A percentile compares a stretch with the other conserved stretches of the same genome.
phyloP scores from a whole-genome alignment of 306 rosid genomes.

The Vigna trinervia region DNA sequence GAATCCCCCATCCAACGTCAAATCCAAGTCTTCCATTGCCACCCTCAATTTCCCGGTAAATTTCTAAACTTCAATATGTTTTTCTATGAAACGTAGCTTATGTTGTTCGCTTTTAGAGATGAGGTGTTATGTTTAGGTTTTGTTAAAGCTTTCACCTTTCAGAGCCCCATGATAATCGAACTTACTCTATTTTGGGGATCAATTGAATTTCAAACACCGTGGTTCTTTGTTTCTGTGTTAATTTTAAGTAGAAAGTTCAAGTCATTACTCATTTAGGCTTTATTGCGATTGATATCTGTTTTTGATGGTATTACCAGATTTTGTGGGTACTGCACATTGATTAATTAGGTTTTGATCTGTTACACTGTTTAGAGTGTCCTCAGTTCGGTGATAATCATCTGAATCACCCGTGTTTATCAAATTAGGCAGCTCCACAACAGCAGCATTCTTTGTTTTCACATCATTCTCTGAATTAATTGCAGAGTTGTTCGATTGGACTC shows the following conservation, averaged over 20 bases:
- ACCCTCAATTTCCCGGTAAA: conserved; percentile 52
- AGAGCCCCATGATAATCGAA: background rate
- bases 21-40: conserved; percentile 42
- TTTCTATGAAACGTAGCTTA: background rate
- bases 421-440: conserved; percentile 70
- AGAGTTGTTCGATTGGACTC: conserved; percentile 58
- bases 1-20: conserved; percentile 54
- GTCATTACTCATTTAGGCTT: background rate
- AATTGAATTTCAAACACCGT: background rate
- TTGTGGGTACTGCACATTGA: conserved; percentile 1
- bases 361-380: conserved; percentile 47
- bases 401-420: conserved; percentile 85
- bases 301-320: background rate
- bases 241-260: background rate
- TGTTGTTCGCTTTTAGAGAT: background rate
- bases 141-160: conserved; percentile 5
- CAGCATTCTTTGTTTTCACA: conserved; percentile 51
- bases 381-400: conserved; percentile 48
- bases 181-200: conserved; percentile 18
- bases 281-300: conserved; percentile 18
- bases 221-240: background rate
- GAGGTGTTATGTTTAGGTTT: conserved; percentile 11
- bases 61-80: background rate
- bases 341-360: conserved; percentile 9
- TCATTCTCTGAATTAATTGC: conserved; percentile 59